Evolutionary conservation across 768 basidiomycete species (phyloP).

Genomic region (Gloeopeniophorella convolvens): DNA sequence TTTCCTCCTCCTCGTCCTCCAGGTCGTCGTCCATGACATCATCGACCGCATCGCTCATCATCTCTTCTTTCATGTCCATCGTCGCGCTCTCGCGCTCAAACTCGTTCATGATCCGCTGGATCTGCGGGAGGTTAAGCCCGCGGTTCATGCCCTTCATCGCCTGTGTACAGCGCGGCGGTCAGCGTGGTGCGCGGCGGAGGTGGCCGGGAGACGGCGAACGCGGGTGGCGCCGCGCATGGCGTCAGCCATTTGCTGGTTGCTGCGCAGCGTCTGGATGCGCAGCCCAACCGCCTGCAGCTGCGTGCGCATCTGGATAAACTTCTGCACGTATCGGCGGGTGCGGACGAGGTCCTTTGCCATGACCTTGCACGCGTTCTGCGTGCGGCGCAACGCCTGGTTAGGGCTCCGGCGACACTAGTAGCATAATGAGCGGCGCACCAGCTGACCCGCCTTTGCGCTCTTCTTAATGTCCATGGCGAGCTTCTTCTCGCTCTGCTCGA

Average conservation of each 20-base stretch:
- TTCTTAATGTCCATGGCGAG: conserved; percentile 93
- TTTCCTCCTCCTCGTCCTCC: conserved; percentile 94
- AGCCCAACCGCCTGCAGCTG: conserved; percentile 94
- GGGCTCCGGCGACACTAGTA: background rate
- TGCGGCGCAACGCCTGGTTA: conserved; percentile 23
- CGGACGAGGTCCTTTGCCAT: conserved; percentile 99
- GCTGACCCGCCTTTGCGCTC: conserved; percentile 90
- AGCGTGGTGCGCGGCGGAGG: background rate
- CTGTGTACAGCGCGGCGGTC: conserved; percentile 34
- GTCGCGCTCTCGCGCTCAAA: conserved; percentile 96
- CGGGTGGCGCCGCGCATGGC: conserved; percentile 98
- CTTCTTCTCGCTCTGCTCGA: conserved; percentile 97
- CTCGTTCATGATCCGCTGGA: conserved; percentile 95
- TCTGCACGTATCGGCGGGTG: conserved; percentile 91
- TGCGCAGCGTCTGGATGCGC: conserved; percentile 91
- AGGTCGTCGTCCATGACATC: conserved; percentile 91
- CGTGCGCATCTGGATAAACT: conserved; percentile 98
- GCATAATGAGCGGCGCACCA: conserved; percentile 46
- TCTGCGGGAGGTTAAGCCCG: conserved; percentile 89
- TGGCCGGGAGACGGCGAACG: conserved; percentile 42
- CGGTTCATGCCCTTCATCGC: conserved; percentile 99
- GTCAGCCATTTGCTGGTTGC: conserved; percentile 98
- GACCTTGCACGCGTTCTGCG: conserved; percentile 96
- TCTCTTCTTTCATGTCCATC: conserved; percentile 99
- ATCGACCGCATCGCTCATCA: conserved; percentile 99